These are phyloP conservation scores for Lentinus brumalis DNA, from an alignment of 768 basidiomycete genomes.

Conservation along the genomic window DNA sequence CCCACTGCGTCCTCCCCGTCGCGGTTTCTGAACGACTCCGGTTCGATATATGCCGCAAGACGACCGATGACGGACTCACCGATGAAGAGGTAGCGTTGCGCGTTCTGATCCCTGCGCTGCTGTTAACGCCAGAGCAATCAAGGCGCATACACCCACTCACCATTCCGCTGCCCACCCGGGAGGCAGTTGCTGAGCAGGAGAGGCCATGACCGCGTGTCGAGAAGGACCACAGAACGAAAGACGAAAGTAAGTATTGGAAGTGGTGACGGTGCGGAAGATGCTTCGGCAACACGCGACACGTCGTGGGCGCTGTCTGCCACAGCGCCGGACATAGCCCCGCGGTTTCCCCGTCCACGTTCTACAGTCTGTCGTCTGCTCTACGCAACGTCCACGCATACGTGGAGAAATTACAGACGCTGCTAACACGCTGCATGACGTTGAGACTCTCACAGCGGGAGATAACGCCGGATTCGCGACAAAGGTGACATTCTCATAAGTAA, in stretches of 20 bases:
- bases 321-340: slow-evolving; percentile 7
- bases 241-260: not conserved
- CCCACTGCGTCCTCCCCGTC: slow-evolving; percentile 88
- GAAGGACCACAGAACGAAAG: not conserved
- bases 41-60: not conserved
- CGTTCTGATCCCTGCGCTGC: slow-evolving; percentile 66
- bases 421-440: not conserved
- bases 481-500: not conserved
- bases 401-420: not conserved
- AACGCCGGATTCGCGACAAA: not conserved
- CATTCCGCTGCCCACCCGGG: slow-evolving; percentile 95
- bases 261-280: slow-evolving; percentile 17
- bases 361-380: not conserved
- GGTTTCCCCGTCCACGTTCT: not conserved
- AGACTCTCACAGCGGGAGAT: not conserved
- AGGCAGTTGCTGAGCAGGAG: slow-evolving; percentile 70
- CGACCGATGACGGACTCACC: slow-evolving; percentile 51
- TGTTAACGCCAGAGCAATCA: slow-evolving; percentile 11
- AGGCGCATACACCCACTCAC: slow-evolving; percentile 43
- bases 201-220: slow-evolving; percentile 39
- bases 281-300: slow-evolving; percentile 23
- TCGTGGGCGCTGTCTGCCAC: slow-evolving; percentile 17
- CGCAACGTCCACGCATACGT: slow-evolving; percentile 8
- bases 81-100: slow-evolving; percentile 87
- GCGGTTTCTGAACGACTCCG: slow-evolving; percentile 62